Evolutionary conservation across 805 yeast genomes (phyloP), one percentile per base, ranked within the genome.

Genomic region (Candida maris): DNA sequence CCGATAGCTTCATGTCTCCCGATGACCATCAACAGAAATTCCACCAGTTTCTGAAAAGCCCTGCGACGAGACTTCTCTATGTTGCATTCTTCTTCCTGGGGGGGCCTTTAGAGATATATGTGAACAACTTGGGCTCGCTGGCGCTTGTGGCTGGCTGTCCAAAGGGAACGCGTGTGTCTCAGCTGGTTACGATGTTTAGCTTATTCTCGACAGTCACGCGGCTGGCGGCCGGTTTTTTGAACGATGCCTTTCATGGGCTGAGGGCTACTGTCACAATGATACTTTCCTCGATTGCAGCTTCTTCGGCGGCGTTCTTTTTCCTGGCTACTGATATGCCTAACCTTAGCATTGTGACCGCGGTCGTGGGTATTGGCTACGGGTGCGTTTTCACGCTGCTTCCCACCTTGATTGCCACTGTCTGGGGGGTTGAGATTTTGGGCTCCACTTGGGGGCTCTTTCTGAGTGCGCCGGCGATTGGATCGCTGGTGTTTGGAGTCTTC

Each of bases 391-490:
- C 96, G 0, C 62, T 83, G 3, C 83, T 78, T 47, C 96, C 96
- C 5, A 79, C 93, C 0, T 65, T 85, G 9, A 78, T 85, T 8
- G 78, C 91, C 2, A 67, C 79, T 2, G 73, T 82, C 2, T 88
- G 95, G 94, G 96, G 95, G 0, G 72, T 81, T 17, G 85, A 81
- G 35, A 72, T 83, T 25, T 79, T 88, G 58, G 96, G 96, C 0
- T 81, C 93, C 3, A 81, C 86, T 2, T 88, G 95, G 85, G 96
- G 96, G 4, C 67, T 82, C 26, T 82, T 85, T 56, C 79, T 87
- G 78, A 69, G 85, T 28, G 94, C 94, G 0, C 96, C 96, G 1
- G 95, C 96, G 0, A 46, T 85, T 4, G 95, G 95, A 2, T 70
- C 93, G 2, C 68, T 83, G 6, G 48, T 73, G 4, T 85, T 74